Conservation (phyloP, 768 basidiomycete genomes). For the Podaxis mareebaensis region DNA sequence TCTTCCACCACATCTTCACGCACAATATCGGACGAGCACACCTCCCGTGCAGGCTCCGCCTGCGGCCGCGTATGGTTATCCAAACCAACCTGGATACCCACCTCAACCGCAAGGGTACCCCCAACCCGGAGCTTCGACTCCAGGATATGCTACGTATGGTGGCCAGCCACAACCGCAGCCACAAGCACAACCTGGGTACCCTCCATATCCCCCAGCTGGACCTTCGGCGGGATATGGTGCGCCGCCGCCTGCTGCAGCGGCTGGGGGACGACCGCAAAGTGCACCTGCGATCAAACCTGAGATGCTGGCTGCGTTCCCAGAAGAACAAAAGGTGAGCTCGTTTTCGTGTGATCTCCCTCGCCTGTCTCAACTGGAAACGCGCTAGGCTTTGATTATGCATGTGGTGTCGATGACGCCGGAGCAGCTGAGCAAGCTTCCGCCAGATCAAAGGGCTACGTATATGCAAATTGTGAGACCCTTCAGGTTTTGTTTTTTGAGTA, state of each 20-base stretch:
- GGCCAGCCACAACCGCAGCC: slow-evolving; percentile 17
- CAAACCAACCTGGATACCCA: slow-evolving; percentile 7
- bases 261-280: slow-evolving; percentile 4
- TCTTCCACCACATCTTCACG: slow-evolving; percentile 48
- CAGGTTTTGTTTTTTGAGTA: neutral
- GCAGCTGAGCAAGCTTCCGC: slow-evolving; percentile 76
- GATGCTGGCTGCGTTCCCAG: slow-evolving; percentile 59
- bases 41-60: slow-evolving; percentile 28
- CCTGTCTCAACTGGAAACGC: neutral
- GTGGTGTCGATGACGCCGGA: slow-evolving; percentile 83
- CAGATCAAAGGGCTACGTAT: slow-evolving; percentile 72
- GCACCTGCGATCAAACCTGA: slow-evolving; percentile 32
- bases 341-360: slow-evolving; percentile 15
- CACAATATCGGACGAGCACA: slow-evolving; percentile 35
- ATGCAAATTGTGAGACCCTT: slow-evolving; percentile 72
- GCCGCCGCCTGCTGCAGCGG: slow-evolving; percentile 28
- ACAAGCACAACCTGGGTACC: slow-evolving; percentile 17
- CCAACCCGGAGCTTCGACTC: slow-evolving; percentile 16
- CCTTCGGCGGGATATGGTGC: slow-evolving; percentile 19
- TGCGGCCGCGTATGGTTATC: slow-evolving; percentile 28
- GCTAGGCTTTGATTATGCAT: slow-evolving; percentile 71
- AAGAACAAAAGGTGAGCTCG: slow-evolving; percentile 61
- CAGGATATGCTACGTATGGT: slow-evolving; percentile 17
- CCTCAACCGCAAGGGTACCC: slow-evolving; percentile 20
- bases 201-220: slow-evolving; percentile 24